These are phyloP conservation scores for Spathaspora passalidarum DNA, from an alignment of 805 yeast species.

Conservation along the genomic window DNA sequence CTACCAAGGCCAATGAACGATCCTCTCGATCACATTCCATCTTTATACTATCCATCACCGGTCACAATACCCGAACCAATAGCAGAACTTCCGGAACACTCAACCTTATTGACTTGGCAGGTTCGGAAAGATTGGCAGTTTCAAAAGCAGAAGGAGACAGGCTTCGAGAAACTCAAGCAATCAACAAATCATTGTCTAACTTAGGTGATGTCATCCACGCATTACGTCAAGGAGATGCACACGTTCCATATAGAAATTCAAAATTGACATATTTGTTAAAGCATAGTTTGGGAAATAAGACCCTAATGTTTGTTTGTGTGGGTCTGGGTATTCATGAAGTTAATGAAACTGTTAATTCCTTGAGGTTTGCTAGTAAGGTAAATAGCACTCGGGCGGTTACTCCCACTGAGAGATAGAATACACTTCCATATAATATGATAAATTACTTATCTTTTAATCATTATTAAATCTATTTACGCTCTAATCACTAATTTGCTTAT, in stretches of 20 bases:
- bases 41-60: slow-evolving; percentile 60
- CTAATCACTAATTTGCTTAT: background rate
- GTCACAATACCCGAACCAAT: slow-evolving; percentile 49
- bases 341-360: slow-evolving; percentile 77
- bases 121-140: slow-evolving; percentile 78
- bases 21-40: slow-evolving; percentile 93
- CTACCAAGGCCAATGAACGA: slow-evolving; percentile 75
- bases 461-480: background rate
- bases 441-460: too few relatives aligned
- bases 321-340: slow-evolving; percentile 64
- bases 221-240: slow-evolving; percentile 42
- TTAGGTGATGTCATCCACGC: slow-evolving; percentile 87
- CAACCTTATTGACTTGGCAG: slow-evolving; percentile 88
- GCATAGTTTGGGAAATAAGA: slow-evolving; percentile 80
- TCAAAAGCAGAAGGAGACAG: slow-evolving; percentile 81
- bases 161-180: slow-evolving; percentile 81
- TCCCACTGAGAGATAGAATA: background rate
- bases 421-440: too few relatives aligned
- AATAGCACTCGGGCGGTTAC: slow-evolving; percentile 44
- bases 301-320: slow-evolving; percentile 88
- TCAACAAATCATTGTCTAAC: slow-evolving; percentile 82
- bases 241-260: slow-evolving; percentile 69
- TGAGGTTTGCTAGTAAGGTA: slow-evolving; percentile 86
- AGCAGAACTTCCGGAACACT: slow-evolving; percentile 55
- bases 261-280: slow-evolving; percentile 80